Evolutionary conservation across 202 grass and related monocot genomes (phyloP), one percentile per base, ranked within the genome.

Genomic region (Elaeis oleifera): DNA sequence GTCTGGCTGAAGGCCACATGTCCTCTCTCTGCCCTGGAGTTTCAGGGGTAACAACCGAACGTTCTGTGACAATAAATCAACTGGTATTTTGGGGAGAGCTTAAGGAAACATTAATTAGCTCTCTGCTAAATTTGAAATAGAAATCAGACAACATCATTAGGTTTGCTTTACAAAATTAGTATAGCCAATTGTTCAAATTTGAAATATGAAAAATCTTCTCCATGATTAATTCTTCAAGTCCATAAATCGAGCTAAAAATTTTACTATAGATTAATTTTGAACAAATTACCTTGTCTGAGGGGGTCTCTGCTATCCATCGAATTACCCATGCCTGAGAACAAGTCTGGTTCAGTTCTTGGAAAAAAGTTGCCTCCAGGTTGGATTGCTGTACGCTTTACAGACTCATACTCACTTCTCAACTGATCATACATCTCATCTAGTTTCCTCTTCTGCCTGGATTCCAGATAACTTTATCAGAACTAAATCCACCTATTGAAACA

Each of bases 381-480:
- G 76, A 90, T 74, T 49, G 86, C 80, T 50, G 77, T 86, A 58
- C 86, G 80, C 70, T 95, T 87, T 29, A 59, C 39, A 1, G 80
- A 95, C 54, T 95, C 86, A 20, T 90, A 90, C 56, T 95, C 86
- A 16, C 55, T 76, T 75, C 90, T 90, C 59, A 95, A 62, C 63
- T 90, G 83, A 82, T 95, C 86, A 70, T 95, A 90, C 90, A 90
- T 90, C 74, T 90, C 80, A 22, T 95, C 90, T 58, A 95, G 84
- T 60, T 95, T 90, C 53, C 90, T 95, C 65, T 95, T 95, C 65
- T 95, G 90, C 72, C 90, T 95, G 78, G 36, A 44, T 14, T 13
- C 9, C 36, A 44, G 8, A 13, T 9, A 44, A 44, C 6, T 64
- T 31, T 23, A 39, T 52, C 71, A 68, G n/a, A 59, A 21, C 25